Percentiles rank a stretch among this genome's conserved stretches.
phyloP scores from a whole-genome alignment of 345 rosid species.

The Alliaria petiolata region DNA sequence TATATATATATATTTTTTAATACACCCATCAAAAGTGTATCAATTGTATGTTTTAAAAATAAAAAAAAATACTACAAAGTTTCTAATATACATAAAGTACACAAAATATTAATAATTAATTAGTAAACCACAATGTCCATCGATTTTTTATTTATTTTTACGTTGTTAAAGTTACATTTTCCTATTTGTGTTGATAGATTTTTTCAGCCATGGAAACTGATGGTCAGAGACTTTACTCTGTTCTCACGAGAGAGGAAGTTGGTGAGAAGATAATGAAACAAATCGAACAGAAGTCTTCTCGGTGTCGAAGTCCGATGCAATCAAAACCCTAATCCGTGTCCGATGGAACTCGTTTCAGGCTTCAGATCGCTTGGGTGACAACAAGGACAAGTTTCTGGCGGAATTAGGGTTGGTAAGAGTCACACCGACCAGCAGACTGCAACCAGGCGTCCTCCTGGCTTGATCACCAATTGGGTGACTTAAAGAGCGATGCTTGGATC shows the following conservation, averaged over 20 bases:
- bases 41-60: too few species aligned
- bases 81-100: too few species aligned
- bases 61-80: too few species aligned
- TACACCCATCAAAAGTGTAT: too few species aligned
- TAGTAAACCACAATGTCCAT: too few species aligned
- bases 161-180: neutral
- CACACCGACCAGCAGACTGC: constrained; percentile 1
- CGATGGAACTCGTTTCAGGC: neutral
- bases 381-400: neutral
- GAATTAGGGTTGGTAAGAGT: constrained; percentile 11
- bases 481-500: neutral
- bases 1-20: too few species aligned
- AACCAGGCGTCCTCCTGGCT: neutral
- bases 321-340: neutral
- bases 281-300: neutral
- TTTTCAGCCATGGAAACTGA: constrained; percentile 7
- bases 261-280: neutral
- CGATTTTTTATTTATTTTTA: too few species aligned
- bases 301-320: neutral
- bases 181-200: neutral
- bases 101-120: too few species aligned
- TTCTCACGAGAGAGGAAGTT: neutral
- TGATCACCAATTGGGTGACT: neutral
- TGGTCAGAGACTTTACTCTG: neutral
- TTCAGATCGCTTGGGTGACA: neutral